A percentile compares a stretch with the other conserved stretches of the same genome.
phyloP scores from a whole-genome alignment of 805 yeast genomes.

The Lipomyces kockii region DNA sequence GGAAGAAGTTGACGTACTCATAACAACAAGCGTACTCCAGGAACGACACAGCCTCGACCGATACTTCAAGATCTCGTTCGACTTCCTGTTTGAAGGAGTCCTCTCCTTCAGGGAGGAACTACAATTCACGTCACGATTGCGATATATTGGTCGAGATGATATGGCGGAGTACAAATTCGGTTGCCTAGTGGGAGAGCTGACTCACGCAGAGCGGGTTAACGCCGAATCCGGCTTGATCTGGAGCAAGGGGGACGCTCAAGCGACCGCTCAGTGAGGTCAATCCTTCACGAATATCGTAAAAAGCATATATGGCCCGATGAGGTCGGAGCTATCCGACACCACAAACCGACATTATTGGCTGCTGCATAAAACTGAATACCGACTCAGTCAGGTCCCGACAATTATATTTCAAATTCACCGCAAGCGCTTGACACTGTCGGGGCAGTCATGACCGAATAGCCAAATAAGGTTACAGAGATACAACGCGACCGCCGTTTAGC shows the following conservation, averaged over 20 bases:
- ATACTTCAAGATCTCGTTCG: conserved; percentile 10
- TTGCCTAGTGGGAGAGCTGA: background rate
- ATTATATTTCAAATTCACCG: too few relatives aligned
- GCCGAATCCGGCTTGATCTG: conserved; percentile 1
- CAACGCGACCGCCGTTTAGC: too few relatives aligned
- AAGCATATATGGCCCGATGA: too few relatives aligned
- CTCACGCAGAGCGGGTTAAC: background rate
- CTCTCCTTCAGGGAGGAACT: conserved; percentile 12
- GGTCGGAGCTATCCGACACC: too few relatives aligned
- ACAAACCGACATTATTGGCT: too few relatives aligned
- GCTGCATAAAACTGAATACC: too few relatives aligned
- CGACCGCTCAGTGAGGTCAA: background rate
- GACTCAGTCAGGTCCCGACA: background rate
- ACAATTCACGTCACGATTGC: background rate
- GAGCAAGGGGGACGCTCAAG: background rate
- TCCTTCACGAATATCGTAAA: too few relatives aligned
- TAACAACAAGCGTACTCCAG: conserved; percentile 17
- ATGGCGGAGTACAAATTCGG: conserved; percentile 1
- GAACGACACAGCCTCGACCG: conserved; percentile 23
- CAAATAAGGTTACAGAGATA: too few relatives aligned
- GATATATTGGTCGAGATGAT: conserved; percentile 1
- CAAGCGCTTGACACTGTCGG: too few relatives aligned
- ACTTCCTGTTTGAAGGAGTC: conserved; percentile 17
- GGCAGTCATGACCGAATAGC: too few relatives aligned
- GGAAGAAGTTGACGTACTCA: conserved; percentile 4